Evolutionary conservation across 129 eudicot species (phyloP).

Genomic region (Flaveria sonorensis): DNA sequence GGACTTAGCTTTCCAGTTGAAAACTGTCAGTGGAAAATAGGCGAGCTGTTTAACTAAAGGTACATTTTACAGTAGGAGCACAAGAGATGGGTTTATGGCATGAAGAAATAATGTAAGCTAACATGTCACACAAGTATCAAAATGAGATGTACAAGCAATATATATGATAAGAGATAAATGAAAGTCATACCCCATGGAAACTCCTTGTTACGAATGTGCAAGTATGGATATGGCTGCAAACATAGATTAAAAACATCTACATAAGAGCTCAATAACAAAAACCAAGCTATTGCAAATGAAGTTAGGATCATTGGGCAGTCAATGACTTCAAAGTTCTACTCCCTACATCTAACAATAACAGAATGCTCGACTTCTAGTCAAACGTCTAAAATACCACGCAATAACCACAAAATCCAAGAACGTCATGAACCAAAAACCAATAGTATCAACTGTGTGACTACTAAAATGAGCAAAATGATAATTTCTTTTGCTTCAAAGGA

Average conservation of each 20-base stretch:
- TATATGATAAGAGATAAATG: not conserved
- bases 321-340: too few relatives aligned
- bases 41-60: too few relatives aligned
- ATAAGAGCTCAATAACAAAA: slow-evolving; percentile 12
- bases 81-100: not conserved
- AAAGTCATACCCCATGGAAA: slow-evolving; percentile 77
- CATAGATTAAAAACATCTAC: not conserved
- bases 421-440: too few relatives aligned
- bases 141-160: not conserved
- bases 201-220: slow-evolving; percentile 93
- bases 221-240: slow-evolving; percentile 67
- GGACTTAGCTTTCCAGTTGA: too few relatives aligned
- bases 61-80: not conserved
- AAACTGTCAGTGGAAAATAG: too few relatives aligned
- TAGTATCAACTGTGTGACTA: too few relatives aligned
- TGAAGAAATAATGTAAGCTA: not conserved
- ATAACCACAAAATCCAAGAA: too few relatives aligned
- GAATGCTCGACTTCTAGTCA: not conserved
- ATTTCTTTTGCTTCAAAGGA: too few relatives aligned
- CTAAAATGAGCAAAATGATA: too few relatives aligned
- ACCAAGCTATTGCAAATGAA: too few relatives aligned
- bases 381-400: not conserved
- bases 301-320: too few relatives aligned
- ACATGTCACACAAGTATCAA: not conserved
- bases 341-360: not conserved